Evolutionary conservation across 371 early-diverging fungal species (phyloP).

Genomic region (Mortierella sp.): DNA sequence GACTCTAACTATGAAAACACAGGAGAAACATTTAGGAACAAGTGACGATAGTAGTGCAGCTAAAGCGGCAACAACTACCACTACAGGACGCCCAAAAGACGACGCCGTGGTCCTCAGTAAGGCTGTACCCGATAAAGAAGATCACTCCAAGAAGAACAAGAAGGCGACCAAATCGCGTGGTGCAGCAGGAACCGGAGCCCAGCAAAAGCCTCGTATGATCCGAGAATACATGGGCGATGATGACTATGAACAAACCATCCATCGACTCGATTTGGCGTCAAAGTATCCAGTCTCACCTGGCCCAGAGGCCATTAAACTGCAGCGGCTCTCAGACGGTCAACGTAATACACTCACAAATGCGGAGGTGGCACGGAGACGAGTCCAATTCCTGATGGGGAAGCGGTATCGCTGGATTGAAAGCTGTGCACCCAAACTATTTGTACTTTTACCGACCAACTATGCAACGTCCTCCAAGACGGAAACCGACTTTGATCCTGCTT

Average conservation of each 20-base stretch:
- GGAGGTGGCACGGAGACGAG: constrained; percentile 17
- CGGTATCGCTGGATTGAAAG: constrained; percentile 29
- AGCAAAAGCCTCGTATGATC: background rate
- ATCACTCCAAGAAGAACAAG: background rate
- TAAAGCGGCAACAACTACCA: background rate
- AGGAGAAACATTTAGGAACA: background rate
- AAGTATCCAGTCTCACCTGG: background rate
- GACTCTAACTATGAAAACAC: background rate
- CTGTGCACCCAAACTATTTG: constrained; percentile 22
- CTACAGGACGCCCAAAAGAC: background rate
- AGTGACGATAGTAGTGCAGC: background rate
- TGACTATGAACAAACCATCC: background rate
- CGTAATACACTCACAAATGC: background rate
- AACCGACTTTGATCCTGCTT: constrained; percentile 1
- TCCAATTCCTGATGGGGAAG: constrained; percentile 11
- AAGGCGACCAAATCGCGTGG: background rate
- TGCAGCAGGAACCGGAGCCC: background rate
- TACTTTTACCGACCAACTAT: constrained; percentile 17
- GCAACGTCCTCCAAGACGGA: background rate
- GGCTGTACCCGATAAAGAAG: background rate
- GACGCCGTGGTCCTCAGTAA: background rate
- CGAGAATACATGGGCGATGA: background rate
- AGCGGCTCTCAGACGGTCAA: background rate
- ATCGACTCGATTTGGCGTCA: background rate
- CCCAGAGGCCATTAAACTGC: background rate